Conservation (phyloP, 768 basidiomycete species). For the Boletus rubropictus region DNA sequence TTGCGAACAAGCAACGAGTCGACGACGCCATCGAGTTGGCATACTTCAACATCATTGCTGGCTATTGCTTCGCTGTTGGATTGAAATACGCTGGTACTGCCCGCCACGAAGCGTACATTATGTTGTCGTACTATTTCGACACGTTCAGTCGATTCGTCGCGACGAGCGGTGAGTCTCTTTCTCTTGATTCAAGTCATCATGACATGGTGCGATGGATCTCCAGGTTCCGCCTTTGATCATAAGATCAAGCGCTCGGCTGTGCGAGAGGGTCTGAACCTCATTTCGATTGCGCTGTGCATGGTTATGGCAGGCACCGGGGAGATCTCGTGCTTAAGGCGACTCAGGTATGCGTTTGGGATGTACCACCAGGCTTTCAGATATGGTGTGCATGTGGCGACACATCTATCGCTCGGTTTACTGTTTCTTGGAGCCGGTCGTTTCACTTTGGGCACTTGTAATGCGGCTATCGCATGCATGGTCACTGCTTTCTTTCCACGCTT, state of each 20-base stretch:
- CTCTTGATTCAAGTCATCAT: background rate
- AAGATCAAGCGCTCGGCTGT: slow-evolving; percentile 85
- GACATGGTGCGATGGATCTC: slow-evolving; percentile 1
- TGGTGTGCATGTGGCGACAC: slow-evolving; percentile 84
- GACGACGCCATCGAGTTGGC: slow-evolving; percentile 81
- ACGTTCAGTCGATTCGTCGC: slow-evolving; percentile 67
- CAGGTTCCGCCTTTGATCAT: slow-evolving; percentile 78
- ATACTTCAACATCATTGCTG: slow-evolving; percentile 86
- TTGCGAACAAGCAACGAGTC: slow-evolving; percentile 40
- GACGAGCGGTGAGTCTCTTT: slow-evolving; percentile 56
- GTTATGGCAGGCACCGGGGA: slow-evolving; percentile 98
- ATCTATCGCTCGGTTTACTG: slow-evolving; percentile 84
- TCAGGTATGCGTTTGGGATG: slow-evolving; percentile 88
- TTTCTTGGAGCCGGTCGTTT: slow-evolving; percentile 92
- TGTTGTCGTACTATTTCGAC: slow-evolving; percentile 80
- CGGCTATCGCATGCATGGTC: slow-evolving; percentile 85
- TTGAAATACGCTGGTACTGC: slow-evolving; percentile 95
- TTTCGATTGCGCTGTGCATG: slow-evolving; percentile 82
- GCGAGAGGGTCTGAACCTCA: slow-evolving; percentile 81
- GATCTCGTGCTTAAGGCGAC: slow-evolving; percentile 77
- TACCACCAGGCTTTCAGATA: slow-evolving; percentile 72
- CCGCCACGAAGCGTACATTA: slow-evolving; percentile 77
- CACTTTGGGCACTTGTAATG: slow-evolving; percentile 87
- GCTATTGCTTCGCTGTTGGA: slow-evolving; percentile 86
- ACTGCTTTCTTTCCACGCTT: slow-evolving; percentile 91